Percentiles rank a stretch among this genome's conserved stretches.
phyloP scores from a whole-genome alignment of 2,329 filamentous ascomycete genomes.

The Cladosporium cucumerinum region DNA sequence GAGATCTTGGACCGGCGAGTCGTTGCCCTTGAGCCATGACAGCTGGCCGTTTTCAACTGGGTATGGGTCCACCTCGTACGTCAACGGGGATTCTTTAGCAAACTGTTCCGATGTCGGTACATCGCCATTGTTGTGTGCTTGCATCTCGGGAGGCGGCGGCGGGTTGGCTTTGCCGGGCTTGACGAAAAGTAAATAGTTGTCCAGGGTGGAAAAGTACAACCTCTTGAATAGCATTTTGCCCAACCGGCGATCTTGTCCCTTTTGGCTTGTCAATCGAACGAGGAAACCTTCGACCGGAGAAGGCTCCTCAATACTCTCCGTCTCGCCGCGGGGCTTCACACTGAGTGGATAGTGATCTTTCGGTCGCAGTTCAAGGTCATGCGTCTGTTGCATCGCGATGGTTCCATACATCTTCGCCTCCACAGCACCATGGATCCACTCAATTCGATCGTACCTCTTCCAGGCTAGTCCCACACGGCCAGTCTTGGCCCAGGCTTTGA shows the following conservation, averaged over 20 bases:
- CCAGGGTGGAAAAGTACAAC: conserved; percentile 62
- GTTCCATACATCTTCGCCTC: conserved; percentile 68
- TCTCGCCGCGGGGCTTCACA: conserved; percentile 43
- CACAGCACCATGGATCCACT: conserved; percentile 64
- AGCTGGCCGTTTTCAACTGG: conserved; percentile 52
- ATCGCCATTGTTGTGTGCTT: conserved; percentile 40
- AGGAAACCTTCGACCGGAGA: conserved; percentile 64
- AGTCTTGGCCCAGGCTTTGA: conserved; percentile 56
- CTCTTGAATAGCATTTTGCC: conserved; percentile 63
- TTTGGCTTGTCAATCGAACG: conserved; percentile 62
- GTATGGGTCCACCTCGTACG: conserved; percentile 61
- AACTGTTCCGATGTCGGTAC: conserved; percentile 56
- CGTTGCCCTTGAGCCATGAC: conserved; percentile 52
- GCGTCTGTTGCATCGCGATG: conserved; percentile 63
- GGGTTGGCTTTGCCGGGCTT: conserved; percentile 55
- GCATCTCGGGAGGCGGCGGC: conserved; percentile 57
- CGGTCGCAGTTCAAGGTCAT: conserved; percentile 63
- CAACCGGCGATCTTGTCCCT: conserved; percentile 55
- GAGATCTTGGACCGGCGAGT: conserved; percentile 16
- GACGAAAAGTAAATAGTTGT: conserved; percentile 62
- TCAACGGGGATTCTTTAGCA: conserved; percentile 55
- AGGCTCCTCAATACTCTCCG: conserved; percentile 56
- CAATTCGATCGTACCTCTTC: conserved; percentile 66
- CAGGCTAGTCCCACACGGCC: conserved; percentile 63
- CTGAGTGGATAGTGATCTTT: conserved; percentile 62